Base-by-base conservation (phyloP, 1,139 yeast genomes). In the Protomyces arabidopsidicola region DNA sequence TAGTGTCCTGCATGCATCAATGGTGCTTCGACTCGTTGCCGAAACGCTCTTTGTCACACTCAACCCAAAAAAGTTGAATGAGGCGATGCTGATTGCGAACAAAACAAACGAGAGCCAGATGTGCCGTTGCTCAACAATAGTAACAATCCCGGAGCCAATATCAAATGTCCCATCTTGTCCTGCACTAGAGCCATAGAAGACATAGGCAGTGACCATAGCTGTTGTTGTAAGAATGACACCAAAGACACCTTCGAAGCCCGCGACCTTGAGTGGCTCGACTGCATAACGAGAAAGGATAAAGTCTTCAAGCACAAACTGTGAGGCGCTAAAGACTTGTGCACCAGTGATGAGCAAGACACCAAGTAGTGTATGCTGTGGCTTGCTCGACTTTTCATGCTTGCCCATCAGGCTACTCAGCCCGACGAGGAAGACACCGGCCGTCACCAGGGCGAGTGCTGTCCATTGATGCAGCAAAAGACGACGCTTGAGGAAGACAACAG, bases 231-330 rank as follows among this genome's bases (percentile, higher is more conserved):
- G 74, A 0, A 75, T 52, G 0, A 81, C 74, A 1, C 95, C 96
- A 71, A 82, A 88, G 45, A 83, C 75, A 1, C 95, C 95, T 73
- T 88, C 95, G 70, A 81, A 84, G 60, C 88, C 89, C 6, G 88
- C 95, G 67, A 88, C 78, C 68, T 81, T 81, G 69, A 87, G 73
- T 0, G 95, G 91, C 10, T 80, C 79, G 59, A 88, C 77, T 16
- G 82, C 77, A 70, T 82, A 79, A 67, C 76, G 77, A 35, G 79
- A 75, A 66, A 88, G 75, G 57, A 88, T 79, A 70, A 84, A 85
- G 71, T 88, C 96, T 72, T 88, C 96, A 51, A 84, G 78, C 5
- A 88, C 95, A 74, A 87, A 88, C 72, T 88, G 95, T 31, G 84
- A 75, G 0, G 95, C 93, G 62, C 86, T 85, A 67, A 86, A 80